Base-by-base conservation (phyloP, 169 alveolate genomes). In the Eimeria nieschulzi region DNA sequence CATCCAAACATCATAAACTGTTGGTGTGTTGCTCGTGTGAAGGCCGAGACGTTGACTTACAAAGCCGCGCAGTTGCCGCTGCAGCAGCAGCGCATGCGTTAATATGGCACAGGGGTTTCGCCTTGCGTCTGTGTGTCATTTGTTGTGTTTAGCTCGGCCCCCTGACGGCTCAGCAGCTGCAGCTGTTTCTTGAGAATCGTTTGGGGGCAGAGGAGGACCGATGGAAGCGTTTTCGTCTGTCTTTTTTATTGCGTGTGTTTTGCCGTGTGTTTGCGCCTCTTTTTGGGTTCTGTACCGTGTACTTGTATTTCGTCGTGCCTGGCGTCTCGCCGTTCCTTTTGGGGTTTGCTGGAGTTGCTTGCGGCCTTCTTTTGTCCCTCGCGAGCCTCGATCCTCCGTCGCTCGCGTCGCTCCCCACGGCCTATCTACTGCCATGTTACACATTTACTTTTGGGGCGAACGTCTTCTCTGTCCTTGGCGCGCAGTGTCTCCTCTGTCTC, bases 381-480 rank as follows among this genome's bases (percentile, higher is more conserved):
- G 73, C 87, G 17, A 72, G 73, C 17, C 68, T 46, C 54, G 70
- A 70, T 7, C 75, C 87, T 13, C 73, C n/a, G 13, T 54, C 87
- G 55, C 73, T 79, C 61, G 25, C 61, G 73, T 33, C 75, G 7
- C 15, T 79, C 25, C 33, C 25, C 7, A 55, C 73, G 9, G 54
- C 73, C 59, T 79, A 55, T 56, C 59, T 79, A 3, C 3, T 79
- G 23, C 87, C 87, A 21, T 79, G 87, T 15, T 79, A 79, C 73
- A 5, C 87, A 23, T 79, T 79, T 33, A 55, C 56, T 72, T 79
- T 79, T 17, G 73, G 73, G 1, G 7, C 56, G 73, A 54, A 70
- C 19, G 6, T 55, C 0, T 19, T 7, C 56, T 33, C 54, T 56
- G 73, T 79, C 26, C 23, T 56, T 19, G 72, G 87, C 21, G 9